These are phyloP conservation scores for Cyberlindnera suaveolens DNA, from an alignment of 805 yeast species.

Conservation along the genomic window DNA sequence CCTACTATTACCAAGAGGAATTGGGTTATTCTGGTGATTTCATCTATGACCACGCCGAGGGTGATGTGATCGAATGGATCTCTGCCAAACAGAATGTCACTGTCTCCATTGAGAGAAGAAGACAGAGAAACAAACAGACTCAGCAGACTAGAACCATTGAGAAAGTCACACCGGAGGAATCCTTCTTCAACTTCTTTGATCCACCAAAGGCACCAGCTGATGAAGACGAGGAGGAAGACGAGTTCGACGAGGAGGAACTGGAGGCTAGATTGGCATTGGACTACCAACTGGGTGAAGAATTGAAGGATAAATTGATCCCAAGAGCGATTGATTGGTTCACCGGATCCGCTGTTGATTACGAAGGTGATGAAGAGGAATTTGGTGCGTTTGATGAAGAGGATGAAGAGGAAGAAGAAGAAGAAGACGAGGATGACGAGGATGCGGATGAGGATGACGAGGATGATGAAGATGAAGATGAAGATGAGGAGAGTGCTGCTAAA, in stretches of 20 bases:
- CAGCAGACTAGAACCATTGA: slow-evolving; percentile 95
- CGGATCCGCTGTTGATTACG: slow-evolving; percentile 86
- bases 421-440: slow-evolving; percentile 34
- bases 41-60: slow-evolving; percentile 95
- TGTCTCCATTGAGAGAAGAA: slow-evolving; percentile 82
- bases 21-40: slow-evolving; percentile 93
- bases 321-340: slow-evolving; percentile 98
- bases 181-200: slow-evolving; percentile 91
- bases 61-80: slow-evolving; percentile 78
- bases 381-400: slow-evolving; percentile 53
- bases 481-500: slow-evolving; percentile 28
- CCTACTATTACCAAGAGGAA: slow-evolving; percentile 91
- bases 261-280: slow-evolving; percentile 85
- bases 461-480: slow-evolving; percentile 16
- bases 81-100: slow-evolving; percentile 80
- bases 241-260: slow-evolving; percentile 62
- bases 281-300: slow-evolving; percentile 92
- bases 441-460: slow-evolving; percentile 27
- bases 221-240: slow-evolving; percentile 50
- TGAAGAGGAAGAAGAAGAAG: slow-evolving; percentile 33
- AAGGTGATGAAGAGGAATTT: slow-evolving; percentile 57
- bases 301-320: slow-evolving; percentile 92
- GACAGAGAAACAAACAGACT: slow-evolving; percentile 94
- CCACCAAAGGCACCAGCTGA: slow-evolving; percentile 76
- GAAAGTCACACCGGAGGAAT: slow-evolving; percentile 88